Evolutionary conservation across 73 alveolate genomes (phyloP), one percentile per base, ranked within the genome.

Genomic region (Urostyla sp.): DNA sequence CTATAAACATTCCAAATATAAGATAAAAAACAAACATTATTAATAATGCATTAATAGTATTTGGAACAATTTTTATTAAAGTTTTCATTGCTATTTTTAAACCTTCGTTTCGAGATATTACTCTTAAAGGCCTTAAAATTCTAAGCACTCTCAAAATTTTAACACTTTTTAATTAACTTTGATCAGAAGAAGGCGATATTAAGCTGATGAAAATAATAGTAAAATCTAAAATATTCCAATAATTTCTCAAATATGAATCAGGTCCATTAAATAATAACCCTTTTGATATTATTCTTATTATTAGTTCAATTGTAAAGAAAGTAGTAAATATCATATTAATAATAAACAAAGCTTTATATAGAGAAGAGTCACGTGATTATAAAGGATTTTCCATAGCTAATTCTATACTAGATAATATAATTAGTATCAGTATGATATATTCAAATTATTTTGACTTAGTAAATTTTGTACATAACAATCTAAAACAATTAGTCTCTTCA

Each of bases 321-420:
- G 73, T 16, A 21, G 91, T 88, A 28, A 85, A 46, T 4, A 85
- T 53, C 32, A 67, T 21, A 37, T 89, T 93, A 11, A 76, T 24
- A 21, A 34, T 48, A 36, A 27, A 16, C 8, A 77, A 26, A 13
- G 31, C 28, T 38, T 32, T 23, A 37, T 72, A 60, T 10, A 49
- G 44, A 3, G n/a, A 0, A 0, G 89, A 61, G 58, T 87, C 51
- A 20, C 83, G 82, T 11, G 69, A 75, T 11, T 58, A 56, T 0
- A 75, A 24, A 23, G 92, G 95, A 66, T 85, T 87, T 24, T 88
- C 87, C 15, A 85, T 61, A 32, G 90, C 89, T 3, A 88, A 40
- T 8, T 75, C 24, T 7, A 77, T 72, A 31, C 87, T 73, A 23
- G 80, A 52, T 18, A 85, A 52, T 10, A 55, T 30, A 23, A 85